Evolutionary conservation across 805 yeast genomes (phyloP).

Genomic region (Zygoascus tannicola): DNA sequence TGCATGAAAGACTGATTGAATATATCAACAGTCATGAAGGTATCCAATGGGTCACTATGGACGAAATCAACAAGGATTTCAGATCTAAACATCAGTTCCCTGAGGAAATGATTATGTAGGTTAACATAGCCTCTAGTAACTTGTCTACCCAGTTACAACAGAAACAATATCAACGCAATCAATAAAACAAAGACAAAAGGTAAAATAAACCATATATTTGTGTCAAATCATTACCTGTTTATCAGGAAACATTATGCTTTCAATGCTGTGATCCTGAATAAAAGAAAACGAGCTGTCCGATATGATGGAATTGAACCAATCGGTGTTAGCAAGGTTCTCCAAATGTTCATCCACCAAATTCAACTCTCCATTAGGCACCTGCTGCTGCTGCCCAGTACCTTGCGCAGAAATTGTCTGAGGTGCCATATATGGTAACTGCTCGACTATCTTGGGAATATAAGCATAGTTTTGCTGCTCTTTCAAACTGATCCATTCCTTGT

Average conservation of each 20-base stretch:
- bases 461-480: neutral
- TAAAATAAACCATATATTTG: neutral
- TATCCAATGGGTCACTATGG: constrained; percentile 35
- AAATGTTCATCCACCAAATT: neutral
- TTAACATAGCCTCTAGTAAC: too few relatives aligned
- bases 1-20: constrained; percentile 33
- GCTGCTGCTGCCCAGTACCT: neutral
- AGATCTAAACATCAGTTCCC: too few relatives aligned
- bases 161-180: too few relatives aligned
- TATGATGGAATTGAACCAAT: constrained; percentile 2
- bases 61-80: constrained; percentile 20
- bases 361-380: neutral
- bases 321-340: constrained; percentile 1
- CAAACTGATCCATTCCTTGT: neutral
- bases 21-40: constrained; percentile 32
- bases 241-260: neutral
- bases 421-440: neutral
- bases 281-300: constrained; percentile 4
- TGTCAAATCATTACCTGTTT: neutral
- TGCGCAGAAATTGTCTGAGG: neutral
- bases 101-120: too few relatives aligned
- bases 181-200: too few relatives aligned
- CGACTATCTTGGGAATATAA: too few relatives aligned
- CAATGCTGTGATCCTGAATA: constrained; percentile 3
- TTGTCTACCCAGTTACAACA: too few relatives aligned